phyloP scores from a whole-genome alignment of 2,329 filamentous ascomycete genomes.

The Aureobasidium sp. region DNA sequence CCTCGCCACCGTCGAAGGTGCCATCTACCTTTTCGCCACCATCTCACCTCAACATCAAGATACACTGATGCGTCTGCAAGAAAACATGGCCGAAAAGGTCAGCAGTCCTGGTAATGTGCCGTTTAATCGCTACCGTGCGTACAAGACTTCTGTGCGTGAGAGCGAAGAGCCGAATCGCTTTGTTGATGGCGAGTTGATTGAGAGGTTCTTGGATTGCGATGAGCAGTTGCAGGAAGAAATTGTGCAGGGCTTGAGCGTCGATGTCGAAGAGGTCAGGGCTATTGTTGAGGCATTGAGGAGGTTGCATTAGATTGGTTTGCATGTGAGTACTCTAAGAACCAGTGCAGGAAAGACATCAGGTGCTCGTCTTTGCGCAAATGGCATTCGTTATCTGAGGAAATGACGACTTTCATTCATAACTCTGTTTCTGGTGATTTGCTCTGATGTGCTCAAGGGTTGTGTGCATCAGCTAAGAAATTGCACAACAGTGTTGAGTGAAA shows the following conservation, averaged over 20 bases:
- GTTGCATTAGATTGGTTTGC: conserved; percentile 33
- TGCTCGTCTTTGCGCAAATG: too few species aligned
- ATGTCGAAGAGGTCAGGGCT: conserved; percentile 52
- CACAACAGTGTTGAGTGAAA: too few species aligned
- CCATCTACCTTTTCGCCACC: conserved; percentile 80
- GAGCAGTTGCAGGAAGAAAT: conserved; percentile 51
- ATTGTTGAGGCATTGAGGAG: conserved; percentile 52
- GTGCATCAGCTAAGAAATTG: too few species aligned
- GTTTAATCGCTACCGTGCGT: conserved; percentile 76
- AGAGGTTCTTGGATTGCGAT: conserved; percentile 69
- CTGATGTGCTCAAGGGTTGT: too few species aligned
- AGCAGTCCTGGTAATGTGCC: conserved; percentile 64
- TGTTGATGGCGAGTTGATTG: conserved; percentile 85
- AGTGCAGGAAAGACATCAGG: too few species aligned
- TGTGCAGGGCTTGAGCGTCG: conserved; percentile 45
- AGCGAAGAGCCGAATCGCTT: conserved; percentile 76
- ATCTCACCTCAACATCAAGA: conserved; percentile 68
- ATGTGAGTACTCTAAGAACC: too few species aligned
- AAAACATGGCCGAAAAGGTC: conserved; percentile 59
- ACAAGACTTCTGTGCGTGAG: conserved; percentile 63
- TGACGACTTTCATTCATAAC: too few species aligned
- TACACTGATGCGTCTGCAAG: conserved; percentile 75
- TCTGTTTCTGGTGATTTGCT: too few species aligned
- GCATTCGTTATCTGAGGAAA: too few species aligned
- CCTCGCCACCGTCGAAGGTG: conserved; percentile 83